Percentiles rank a stretch among this genome's conserved stretches.
Conservation (phyloP, 768 basidiomycete species). For the Fomitopsis serialis region DNA sequence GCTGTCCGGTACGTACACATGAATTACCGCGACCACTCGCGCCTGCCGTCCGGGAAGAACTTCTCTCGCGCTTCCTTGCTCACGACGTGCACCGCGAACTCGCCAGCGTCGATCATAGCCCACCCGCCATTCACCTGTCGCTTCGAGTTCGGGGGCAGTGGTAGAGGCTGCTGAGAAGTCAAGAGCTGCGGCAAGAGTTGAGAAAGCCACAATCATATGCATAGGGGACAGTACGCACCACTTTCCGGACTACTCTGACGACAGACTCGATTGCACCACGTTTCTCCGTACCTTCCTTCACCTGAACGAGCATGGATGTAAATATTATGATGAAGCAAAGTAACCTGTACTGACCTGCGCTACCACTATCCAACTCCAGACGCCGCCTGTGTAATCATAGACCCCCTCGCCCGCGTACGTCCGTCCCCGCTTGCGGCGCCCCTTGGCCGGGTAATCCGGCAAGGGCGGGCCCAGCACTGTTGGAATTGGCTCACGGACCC, state of each 20-base stretch:
- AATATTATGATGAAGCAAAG: too few relatives aligned
- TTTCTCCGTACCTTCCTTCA: constrained; percentile 81
- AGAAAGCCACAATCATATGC: neutral
- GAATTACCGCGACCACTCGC: constrained; percentile 9
- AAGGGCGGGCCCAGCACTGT: constrained; percentile 55
- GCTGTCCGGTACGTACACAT: neutral
- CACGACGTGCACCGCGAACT: constrained; percentile 75
- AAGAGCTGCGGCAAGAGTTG: constrained; percentile 43
- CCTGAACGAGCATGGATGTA: too few relatives aligned
- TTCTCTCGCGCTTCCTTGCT: constrained; percentile 60
- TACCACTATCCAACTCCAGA: constrained; percentile 77
- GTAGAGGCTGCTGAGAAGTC: constrained; percentile 48
- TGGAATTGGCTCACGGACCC: constrained; percentile 46
- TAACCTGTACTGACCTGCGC: constrained; percentile 63
- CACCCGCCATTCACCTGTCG: constrained; percentile 63
- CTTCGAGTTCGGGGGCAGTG: constrained; percentile 59
- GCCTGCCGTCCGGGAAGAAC: constrained; percentile 45
- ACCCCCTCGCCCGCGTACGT: constrained; percentile 63
- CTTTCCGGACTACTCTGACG: constrained; percentile 63
- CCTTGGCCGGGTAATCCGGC: constrained; percentile 52
- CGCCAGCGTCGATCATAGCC: constrained; percentile 80
- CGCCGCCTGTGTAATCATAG: constrained; percentile 40
- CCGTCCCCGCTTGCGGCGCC: constrained; percentile 57
- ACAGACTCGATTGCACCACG: constrained; percentile 75
- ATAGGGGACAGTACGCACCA: constrained; percentile 38